Percentiles rank a stretch among this genome's conserved stretches.
Evolutionary conservation across 1,284 basidiomycete genomes (phyloP).

Genomic region (Fomitopsis betulina): DNA sequence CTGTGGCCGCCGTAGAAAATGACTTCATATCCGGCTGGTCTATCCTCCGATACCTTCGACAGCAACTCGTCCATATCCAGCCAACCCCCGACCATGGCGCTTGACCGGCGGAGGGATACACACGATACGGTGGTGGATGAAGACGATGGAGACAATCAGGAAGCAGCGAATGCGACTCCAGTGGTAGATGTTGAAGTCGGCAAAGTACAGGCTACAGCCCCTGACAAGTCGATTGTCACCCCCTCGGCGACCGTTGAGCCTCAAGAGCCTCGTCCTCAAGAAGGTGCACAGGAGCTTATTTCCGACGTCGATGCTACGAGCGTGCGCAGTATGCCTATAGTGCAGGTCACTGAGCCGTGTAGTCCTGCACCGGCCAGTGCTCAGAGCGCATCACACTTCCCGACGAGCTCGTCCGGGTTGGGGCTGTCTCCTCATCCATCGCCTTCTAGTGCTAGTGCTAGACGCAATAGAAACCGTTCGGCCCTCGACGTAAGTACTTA

Average conservation of each 20-base stretch:
- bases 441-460: constrained; percentile 12
- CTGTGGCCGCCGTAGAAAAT: constrained; percentile 8
- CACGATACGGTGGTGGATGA: constrained; percentile 34
- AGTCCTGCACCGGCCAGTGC: constrained; percentile 24
- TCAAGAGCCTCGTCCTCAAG: constrained; percentile 17
- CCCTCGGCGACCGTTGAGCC: constrained; percentile 24
- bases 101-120: constrained; percentile 37
- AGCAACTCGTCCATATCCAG: constrained; percentile 17
- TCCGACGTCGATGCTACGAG: constrained; percentile 43
- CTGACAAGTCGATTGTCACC: constrained; percentile 31
- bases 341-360: constrained; percentile 41
- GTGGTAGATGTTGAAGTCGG: constrained; percentile 29
- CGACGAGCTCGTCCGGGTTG: constrained; percentile 11
- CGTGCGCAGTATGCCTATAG: constrained; percentile 52
- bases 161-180: constrained; percentile 19
- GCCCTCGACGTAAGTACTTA: constrained; percentile 22
- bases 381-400: constrained; percentile 21
- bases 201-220: constrained; percentile 27
- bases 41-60: constrained; percentile 26
- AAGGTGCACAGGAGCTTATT: constrained; percentile 18
- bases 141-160: constrained; percentile 30
- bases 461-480: constrained; percentile 21
- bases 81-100: constrained; percentile 19
- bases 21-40: constrained; percentile 22
- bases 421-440: constrained; percentile 16